Base-by-base conservation (phyloP, 1,284 basidiomycete species). In the Ustilago shanxiensis region DNA sequence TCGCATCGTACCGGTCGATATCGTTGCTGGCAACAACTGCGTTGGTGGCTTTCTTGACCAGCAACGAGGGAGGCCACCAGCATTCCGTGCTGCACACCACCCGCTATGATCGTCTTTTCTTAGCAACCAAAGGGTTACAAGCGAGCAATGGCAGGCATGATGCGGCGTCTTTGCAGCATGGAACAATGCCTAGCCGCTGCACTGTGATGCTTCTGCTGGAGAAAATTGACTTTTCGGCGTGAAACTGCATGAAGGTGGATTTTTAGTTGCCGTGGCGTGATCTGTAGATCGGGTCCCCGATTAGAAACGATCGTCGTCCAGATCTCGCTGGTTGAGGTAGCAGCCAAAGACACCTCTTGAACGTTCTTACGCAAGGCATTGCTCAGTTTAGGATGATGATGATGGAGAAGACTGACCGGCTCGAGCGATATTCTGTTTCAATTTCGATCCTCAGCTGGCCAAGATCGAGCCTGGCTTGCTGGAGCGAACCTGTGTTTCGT, bases 171-270 rank as follows among this genome's bases (percentile, higher is more conserved):
- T 22, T 49, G 47, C 47, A 47, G 22, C 44, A 6, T 13, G 37
- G 33, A 51, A 31, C 50, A 51, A 31, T 18, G 50, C 1, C n/a
- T 44, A 7, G 10, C 41, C 24, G 53, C 22, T 55, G 53, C 53
- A 55, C 20, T 24, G 53, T 55, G 53, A 55, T 55, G 53, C 8
- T 55, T 28, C n/a, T 39, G 35, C 53, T 41, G 35, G 53, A 26
- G 52, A 54, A 39, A 14, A 39, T 26, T 55, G 37, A 55, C 31
- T 35, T 26, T 39, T 53, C 33, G 18, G 16, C 31, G 26, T 31
- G 29, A 33, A 31, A n/a, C 10, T 52, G 51, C 51, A 16, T 29
- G 28, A n/a, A 18, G 3, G 3, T 13, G 28, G 18, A 41, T 26
- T 16, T 49, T 5, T 39, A 41, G 53, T 55, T 35, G 53, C 53